Conservation (phyloP, 2,329 filamentous ascomycete genomes). For the Bimuria novae-zelandiae region DNA sequence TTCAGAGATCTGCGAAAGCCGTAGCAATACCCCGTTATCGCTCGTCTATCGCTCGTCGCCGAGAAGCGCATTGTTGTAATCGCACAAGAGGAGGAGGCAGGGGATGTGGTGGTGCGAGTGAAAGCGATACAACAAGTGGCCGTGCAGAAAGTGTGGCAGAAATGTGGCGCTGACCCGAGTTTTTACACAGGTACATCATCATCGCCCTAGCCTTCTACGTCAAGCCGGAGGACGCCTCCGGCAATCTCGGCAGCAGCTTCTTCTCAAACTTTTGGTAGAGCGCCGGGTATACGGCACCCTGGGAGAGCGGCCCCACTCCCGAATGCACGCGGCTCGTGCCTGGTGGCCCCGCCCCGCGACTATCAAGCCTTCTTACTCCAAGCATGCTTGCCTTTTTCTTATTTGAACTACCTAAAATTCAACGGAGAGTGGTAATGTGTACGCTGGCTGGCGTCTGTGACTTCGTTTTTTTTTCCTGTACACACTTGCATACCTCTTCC, state of each 20-base stretch:
- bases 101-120: neutral
- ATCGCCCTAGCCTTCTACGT: slow-evolving; percentile 65
- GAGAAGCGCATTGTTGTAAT: neutral
- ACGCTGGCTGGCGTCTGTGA: too few species aligned
- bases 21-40: neutral
- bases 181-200: slow-evolving; percentile 56
- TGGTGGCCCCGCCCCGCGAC: too few species aligned
- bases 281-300: neutral
- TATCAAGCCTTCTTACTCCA: too few species aligned
- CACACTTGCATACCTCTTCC: too few species aligned
- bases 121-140: neutral
- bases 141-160: neutral
- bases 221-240: slow-evolving; percentile 58
- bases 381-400: too few species aligned
- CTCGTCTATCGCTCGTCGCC: neutral
- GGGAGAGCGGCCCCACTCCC: neutral
- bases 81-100: neutral
- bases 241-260: slow-evolving; percentile 36
- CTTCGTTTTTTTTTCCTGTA: too few species aligned
- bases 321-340: too few species aligned
- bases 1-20: slow-evolving; percentile 3
- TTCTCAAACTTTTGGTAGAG: slow-evolving; percentile 16
- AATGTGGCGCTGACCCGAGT: neutral
- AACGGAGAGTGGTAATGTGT: too few species aligned
- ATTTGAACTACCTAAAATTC: too few species aligned